These are phyloP conservation scores for Beauveria caledonica DNA, from an alignment of 2,329 filamentous ascomycete genomes.

Conservation along the genomic window DNA sequence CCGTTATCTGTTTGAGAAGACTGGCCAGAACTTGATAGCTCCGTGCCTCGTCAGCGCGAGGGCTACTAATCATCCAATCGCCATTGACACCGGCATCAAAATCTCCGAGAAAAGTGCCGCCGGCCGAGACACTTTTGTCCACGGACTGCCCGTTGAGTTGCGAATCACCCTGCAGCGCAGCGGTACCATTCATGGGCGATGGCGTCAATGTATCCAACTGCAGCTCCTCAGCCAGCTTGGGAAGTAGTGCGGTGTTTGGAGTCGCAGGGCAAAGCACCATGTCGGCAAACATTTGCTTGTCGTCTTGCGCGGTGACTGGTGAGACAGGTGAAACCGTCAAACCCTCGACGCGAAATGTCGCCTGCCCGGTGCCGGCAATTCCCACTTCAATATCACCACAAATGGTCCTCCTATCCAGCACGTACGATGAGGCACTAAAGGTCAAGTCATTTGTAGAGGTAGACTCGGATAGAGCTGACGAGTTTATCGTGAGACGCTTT, in stretches of 20 bases:
- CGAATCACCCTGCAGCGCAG: not conserved
- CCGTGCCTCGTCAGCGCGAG: not conserved
- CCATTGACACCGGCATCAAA: no score
- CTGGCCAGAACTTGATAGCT: not conserved
- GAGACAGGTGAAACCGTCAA: not conserved
- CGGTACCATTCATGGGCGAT: not conserved
- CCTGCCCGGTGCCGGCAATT: not conserved
- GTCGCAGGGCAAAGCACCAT: not conserved
- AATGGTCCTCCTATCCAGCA: not conserved
- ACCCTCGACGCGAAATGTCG: not conserved
- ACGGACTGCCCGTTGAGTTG: no score
- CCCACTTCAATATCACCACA: not conserved
- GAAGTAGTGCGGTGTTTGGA: not conserved
- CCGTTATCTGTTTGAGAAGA: slow-evolving; percentile 4
- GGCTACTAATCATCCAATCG: not conserved
- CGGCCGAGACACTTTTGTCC: not conserved
- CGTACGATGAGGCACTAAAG: not conserved
- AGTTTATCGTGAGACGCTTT: slow-evolving; percentile 6
- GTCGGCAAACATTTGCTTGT: slow-evolving; percentile 4
- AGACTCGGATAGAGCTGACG: not conserved
- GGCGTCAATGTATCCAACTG: not conserved
- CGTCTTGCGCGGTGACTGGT: not conserved
- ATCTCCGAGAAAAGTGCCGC: no score
- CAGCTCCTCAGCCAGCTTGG: not conserved
- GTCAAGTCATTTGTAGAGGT: not conserved